Percentiles rank a stretch among this genome's conserved stretches.
phyloP scores from a whole-genome alignment of 805 yeast species.

The fission yeast (Schizosaccharomyces pombe) region DNA sequence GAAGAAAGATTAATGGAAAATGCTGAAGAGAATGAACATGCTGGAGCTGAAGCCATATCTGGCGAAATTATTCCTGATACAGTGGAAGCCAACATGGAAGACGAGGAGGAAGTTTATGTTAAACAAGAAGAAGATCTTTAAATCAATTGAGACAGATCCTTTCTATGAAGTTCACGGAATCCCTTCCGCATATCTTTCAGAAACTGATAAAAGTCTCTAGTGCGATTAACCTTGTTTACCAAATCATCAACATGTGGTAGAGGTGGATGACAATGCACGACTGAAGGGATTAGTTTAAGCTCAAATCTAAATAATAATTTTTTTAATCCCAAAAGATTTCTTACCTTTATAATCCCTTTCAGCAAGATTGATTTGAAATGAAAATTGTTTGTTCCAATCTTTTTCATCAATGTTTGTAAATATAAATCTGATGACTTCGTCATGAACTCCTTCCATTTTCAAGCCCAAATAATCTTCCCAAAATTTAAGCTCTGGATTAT shows the following conservation, averaged over 20 bases:
- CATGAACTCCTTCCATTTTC: constrained; percentile 26
- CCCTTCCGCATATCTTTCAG: constrained; percentile 13
- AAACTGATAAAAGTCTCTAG: constrained; percentile 13
- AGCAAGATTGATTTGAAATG: constrained; percentile 25
- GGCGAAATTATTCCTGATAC: background rate
- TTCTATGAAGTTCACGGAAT: too few relatives aligned
- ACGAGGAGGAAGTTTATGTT: background rate
- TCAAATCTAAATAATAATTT: too few relatives aligned
- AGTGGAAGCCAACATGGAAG: background rate
- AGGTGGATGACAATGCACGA: background rate
- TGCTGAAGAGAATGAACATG: background rate
- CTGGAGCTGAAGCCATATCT: background rate
- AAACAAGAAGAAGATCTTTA: background rate
- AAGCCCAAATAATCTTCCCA: constrained; percentile 35
- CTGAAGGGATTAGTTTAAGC: background rate
- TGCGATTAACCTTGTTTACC: constrained; percentile 10
- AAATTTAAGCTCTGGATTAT: constrained; percentile 27
- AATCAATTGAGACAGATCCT: too few relatives aligned
- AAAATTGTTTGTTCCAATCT: constrained; percentile 21
- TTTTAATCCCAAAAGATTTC: constrained; percentile 6
- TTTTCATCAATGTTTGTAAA: constrained; percentile 27
- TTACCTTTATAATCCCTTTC: constrained; percentile 20
- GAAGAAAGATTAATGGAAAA: background rate
- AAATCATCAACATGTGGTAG: constrained; percentile 7
- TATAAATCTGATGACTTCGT: constrained; percentile 24